Evolutionary conservation across 192 early-diverging fungal genomes (phyloP), one percentile per base, ranked within the genome.

Genomic region (Mortierella antarctica): DNA sequence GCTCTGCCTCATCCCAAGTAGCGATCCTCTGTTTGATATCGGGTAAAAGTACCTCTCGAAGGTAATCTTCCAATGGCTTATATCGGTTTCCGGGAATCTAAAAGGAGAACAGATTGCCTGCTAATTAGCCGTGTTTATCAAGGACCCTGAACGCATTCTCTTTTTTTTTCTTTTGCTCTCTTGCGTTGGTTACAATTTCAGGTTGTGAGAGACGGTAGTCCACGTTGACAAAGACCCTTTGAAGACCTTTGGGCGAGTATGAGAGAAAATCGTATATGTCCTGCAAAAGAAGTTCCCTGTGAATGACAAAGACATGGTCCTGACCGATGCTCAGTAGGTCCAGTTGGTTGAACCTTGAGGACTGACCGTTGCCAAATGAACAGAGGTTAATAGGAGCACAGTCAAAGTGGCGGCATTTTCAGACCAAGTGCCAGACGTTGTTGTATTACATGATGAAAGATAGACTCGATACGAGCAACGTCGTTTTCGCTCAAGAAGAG

Each of bases 221-320:
- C 45, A 77, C 62, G 44, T 77, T 69, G 40, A 77, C 61, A 64
- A 77, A 70, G 46, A 77, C 60, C 8, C 67, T 20, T 17, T 58
- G 74, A 4, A 70, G 53, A 6, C 67, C 67, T 0, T 18, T 47
- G 39, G 21, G 48, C 12, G 66, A 52, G n/a, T 54, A 53, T 12
- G 74, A 56, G 31, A 77, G 67, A 39, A 65, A 70, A 13, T 70
- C 74, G n/a, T 65, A 46, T 21, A 77, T 69, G 46, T 77, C 74
- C n/a, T 65, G 52, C 0, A 65, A 23, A 14, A 77, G 67, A 4
- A 70, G 21, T 15, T 50, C 21, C 2, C 74, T 59, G 20, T 77
- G 44, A 23, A 77, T 77, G 67, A 77, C 58, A 40, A 70, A 77
- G 54, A 65, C 44, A 14, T 77, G 60, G 8, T 77, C 74, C 1